These are phyloP conservation scores for Gypsophila paniculata DNA, from an alignment of 179 eudicot species.

Conservation along the genomic window DNA sequence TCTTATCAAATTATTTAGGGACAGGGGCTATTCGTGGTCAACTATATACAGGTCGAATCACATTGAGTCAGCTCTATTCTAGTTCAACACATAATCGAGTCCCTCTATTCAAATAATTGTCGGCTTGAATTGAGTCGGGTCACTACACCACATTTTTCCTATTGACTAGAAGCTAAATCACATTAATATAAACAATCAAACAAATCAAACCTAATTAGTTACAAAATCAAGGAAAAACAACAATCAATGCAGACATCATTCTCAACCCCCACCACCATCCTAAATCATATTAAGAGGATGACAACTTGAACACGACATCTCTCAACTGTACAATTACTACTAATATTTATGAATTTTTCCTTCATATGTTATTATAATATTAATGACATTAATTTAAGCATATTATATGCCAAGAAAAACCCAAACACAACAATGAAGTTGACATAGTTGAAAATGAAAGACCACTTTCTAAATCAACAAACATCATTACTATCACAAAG, in stretches of 20 bases:
- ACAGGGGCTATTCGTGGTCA: too few species aligned
- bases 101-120: too few species aligned
- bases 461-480: not conserved
- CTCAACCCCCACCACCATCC: slow-evolving; percentile 17
- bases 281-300: not conserved
- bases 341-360: not conserved
- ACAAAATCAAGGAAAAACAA: slow-evolving; percentile 16
- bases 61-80: too few species aligned
- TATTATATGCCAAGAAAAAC: not conserved
- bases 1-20: too few species aligned
- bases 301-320: slow-evolving; percentile 17
- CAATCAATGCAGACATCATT: not conserved
- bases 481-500: too few species aligned
- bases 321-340: not conserved
- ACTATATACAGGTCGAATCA: too few species aligned
- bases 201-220: slow-evolving; percentile 16
- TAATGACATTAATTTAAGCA: not conserved
- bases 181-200: not conserved
- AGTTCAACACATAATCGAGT: too few species aligned
- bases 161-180: not conserved
- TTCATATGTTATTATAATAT: not conserved
- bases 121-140: too few species aligned
- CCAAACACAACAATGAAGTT: not conserved
- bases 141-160: too few species aligned
- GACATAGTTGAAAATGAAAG: not conserved